Evolutionary conservation across 352 stramenopile genomes (phyloP).

Genomic region (Achlya hypogyna): DNA sequence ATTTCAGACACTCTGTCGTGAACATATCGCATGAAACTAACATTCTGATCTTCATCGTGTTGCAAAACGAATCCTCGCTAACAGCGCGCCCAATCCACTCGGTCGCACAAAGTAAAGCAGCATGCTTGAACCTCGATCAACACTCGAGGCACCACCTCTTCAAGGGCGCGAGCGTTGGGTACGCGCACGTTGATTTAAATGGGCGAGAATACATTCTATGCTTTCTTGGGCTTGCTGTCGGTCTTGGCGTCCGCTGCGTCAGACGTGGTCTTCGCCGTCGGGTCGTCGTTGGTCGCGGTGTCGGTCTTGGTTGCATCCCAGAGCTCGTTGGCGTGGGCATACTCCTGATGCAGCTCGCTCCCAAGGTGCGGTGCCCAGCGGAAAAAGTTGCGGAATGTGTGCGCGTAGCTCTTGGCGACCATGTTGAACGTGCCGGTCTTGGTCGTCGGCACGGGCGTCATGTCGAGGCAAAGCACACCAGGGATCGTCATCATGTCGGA

Average conservation of each 20-base stretch:
- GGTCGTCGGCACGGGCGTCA: conserved; percentile 72
- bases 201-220: not conserved
- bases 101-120: not conserved
- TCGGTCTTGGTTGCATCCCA: not conserved
- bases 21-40: too few species aligned
- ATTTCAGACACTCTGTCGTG: not conserved
- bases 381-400: conserved; percentile 56
- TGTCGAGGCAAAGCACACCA: conserved; percentile 73
- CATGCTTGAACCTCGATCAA: not conserved
- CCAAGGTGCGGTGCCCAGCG: conserved; percentile 72
- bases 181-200: not conserved
- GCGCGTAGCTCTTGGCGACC: conserved; percentile 62
- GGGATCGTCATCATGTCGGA: conserved; percentile 81
- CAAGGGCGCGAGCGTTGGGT: too few species aligned
- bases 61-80: too few species aligned
- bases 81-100: too few species aligned
- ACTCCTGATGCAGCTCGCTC: conserved; percentile 67
- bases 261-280: not conserved
- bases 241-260: not conserved
- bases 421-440: conserved; percentile 57
- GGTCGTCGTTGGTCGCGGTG: not conserved
- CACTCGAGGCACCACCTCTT: too few species aligned
- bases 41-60: too few species aligned
- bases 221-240: not conserved
- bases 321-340: conserved; percentile 23